phyloP scores from a whole-genome alignment of 2,329 filamentous ascomycete genomes.

The Stachybotrys elegans region DNA sequence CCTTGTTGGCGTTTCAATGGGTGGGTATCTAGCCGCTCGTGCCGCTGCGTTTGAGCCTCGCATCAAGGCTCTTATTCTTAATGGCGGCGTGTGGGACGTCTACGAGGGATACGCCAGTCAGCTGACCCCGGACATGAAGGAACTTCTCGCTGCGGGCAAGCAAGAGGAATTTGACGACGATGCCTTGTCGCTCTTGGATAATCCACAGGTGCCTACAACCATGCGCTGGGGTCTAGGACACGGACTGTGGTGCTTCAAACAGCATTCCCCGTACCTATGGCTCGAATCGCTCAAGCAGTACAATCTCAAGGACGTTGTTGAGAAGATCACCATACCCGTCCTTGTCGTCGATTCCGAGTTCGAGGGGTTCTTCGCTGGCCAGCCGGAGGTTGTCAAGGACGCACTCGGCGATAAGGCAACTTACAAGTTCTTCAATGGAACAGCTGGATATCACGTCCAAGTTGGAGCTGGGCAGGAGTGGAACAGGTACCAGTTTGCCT shows the following conservation, averaged over 20 bases:
- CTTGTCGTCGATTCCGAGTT: conserved; percentile 13
- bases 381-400: conserved; percentile 11
- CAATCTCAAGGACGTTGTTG: conserved; percentile 9
- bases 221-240: conserved; percentile 24
- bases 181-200: neutral
- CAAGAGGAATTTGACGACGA: conserved; percentile 12
- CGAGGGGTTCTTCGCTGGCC: conserved; percentile 12
- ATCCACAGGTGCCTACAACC: conserved; percentile 9
- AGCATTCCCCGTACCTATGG: conserved; percentile 21
- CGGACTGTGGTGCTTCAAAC: conserved; percentile 26
- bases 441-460: conserved; percentile 13
- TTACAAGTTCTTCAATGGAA: conserved; percentile 8
- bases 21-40: conserved; percentile 32
- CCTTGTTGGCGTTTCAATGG: conserved; percentile 35
- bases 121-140: conserved; percentile 2
- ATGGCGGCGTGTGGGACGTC: conserved; percentile 30
- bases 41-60: conserved; percentile 39
- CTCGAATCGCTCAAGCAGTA: conserved; percentile 10
- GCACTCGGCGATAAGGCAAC: conserved; percentile 11
- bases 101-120: conserved; percentile 8
- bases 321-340: conserved; percentile 17
- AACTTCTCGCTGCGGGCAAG: conserved; percentile 9
- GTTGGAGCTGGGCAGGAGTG: conserved; percentile 12
- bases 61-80: conserved; percentile 28
- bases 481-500: conserved; percentile 17